phyloP scores from a whole-genome alignment of 148 eudicot genomes.

The Nyssa sinensis region DNA sequence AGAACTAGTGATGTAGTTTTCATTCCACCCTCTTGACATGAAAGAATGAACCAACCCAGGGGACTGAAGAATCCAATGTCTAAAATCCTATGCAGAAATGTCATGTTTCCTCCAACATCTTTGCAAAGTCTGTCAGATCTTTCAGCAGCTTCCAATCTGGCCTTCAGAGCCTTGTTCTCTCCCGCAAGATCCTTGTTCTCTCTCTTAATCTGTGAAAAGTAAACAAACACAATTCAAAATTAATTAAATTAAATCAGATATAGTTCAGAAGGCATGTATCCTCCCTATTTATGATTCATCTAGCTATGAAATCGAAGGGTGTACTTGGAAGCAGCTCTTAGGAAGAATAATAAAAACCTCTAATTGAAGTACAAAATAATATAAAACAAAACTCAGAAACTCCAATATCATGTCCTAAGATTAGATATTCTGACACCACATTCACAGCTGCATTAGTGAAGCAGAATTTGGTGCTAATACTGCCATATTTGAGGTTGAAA shows the following conservation, averaged over 20 bases:
- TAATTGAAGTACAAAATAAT: no score
- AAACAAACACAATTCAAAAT: neutral
- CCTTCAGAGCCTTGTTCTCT: conserved; percentile 43
- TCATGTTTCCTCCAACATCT: conserved; percentile 11
- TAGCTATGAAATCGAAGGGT: neutral
- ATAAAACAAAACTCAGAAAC: neutral
- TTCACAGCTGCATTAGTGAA: no score
- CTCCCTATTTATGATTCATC: neutral
- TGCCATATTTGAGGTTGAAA: neutral
- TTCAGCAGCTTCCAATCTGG: conserved; percentile 36
- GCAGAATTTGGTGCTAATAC: neutral
- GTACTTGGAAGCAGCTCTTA: no score
- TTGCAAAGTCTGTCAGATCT: neutral
- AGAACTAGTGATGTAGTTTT: neutral
- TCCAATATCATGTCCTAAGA: neutral
- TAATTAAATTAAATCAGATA: neutral
- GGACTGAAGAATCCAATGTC: conserved; percentile 17
- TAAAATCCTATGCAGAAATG: conserved; percentile 30
- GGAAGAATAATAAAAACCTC: no score
- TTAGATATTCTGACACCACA: neutral
- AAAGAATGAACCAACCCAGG: conserved; percentile 25
- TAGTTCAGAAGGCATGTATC: no score
- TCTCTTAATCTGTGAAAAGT: conserved; percentile 39
- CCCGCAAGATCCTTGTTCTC: conserved; percentile 49
- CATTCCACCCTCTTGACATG: conserved; percentile 4